phyloP scores from a whole-genome alignment of 306 rosid genomes.

The Gastrolobium bilobum region DNA sequence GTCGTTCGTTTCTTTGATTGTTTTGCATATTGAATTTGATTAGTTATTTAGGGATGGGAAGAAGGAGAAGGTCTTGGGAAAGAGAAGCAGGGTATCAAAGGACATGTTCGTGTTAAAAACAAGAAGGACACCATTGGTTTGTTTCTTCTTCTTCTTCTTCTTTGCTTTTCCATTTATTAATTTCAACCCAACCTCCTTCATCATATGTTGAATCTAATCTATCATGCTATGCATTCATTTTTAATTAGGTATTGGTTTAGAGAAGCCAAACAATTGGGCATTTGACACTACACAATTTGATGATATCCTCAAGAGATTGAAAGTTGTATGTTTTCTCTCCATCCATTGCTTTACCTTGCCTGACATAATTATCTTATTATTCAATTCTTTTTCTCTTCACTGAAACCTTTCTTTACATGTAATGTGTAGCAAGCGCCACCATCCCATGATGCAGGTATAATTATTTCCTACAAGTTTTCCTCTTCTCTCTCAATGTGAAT shows the following conservation, averaged over 20 bases:
- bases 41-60: constrained; percentile 88
- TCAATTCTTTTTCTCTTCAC: not conserved
- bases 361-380: not conserved
- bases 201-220: not conserved
- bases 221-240: not conserved
- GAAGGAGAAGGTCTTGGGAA: constrained; percentile 99
- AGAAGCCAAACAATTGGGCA: constrained; percentile 95
- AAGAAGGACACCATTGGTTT: constrained; percentile 89
- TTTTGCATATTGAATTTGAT: not conserved
- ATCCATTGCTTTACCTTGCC: not conserved
- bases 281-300: constrained; percentile 94
- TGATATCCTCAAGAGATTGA: constrained; percentile 87
- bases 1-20: not conserved
- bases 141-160: not conserved
- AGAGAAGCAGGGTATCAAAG: constrained; percentile 96
- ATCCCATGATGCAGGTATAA: constrained; percentile 63
- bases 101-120: constrained; percentile 79
- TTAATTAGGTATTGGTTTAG: constrained; percentile 77
- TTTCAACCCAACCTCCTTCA: too few species aligned
- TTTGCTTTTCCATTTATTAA: not conserved
- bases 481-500: not conserved
- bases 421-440: constrained; percentile 73
- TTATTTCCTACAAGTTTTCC: constrained; percentile 3
- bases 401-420: constrained; percentile 16
- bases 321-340: constrained; percentile 71